Evolutionary conservation across 371 early-diverging fungal species (phyloP), one percentile per base, ranked within the genome.

Genomic region (Actinomucor elegans): DNA sequence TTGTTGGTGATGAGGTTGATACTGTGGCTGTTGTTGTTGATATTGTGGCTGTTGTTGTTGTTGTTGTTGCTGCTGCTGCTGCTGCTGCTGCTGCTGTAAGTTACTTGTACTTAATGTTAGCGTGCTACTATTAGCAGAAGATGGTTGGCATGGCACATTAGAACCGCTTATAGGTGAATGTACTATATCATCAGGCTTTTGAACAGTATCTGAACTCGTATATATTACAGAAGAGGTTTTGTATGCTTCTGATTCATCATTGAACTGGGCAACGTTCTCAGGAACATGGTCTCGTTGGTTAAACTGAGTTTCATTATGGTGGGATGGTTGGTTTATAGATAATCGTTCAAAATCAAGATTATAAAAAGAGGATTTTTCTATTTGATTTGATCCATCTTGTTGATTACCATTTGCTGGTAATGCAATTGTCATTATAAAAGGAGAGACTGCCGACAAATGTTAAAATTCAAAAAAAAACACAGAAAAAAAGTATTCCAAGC

Each of bases 351-450:
- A 42, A 31, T 33, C 52, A 6, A 32, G 3, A 2, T 37, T 37
- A 18, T 27, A 37, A 28, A 41, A 38, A 28, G 50, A 38, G 38
- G 50, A 10, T 29, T 40, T 44, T 17, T 15, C 18, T 18, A 18
- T 3, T 8, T 10, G 7, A 14, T 26, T 5, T 9, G 17, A n/a
- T 1, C 10, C 41, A 50, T 27, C 29, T 21, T 50, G 40, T 17
- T 18, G 37, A 31, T 12, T 10, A 9, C 31, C 23, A 12, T 12
- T 20, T 29, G 38, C 50, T 28, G 38, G 29, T 28, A 50, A 14
- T 40, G 50, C 26, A 18, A 50, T n/a, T 8, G 38, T 50, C 50
- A 50, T 50, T 40, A 21, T 9, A 21, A n/a, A n/a, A n/a, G n/a
- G n/a, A n/a, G n/a, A n/a, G n/a, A n/a, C n/a, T n/a, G n/a, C n/a